These are phyloP conservation scores for Fagus sylvatica DNA, from an alignment of 306 rosid genomes.

Conservation along the genomic window DNA sequence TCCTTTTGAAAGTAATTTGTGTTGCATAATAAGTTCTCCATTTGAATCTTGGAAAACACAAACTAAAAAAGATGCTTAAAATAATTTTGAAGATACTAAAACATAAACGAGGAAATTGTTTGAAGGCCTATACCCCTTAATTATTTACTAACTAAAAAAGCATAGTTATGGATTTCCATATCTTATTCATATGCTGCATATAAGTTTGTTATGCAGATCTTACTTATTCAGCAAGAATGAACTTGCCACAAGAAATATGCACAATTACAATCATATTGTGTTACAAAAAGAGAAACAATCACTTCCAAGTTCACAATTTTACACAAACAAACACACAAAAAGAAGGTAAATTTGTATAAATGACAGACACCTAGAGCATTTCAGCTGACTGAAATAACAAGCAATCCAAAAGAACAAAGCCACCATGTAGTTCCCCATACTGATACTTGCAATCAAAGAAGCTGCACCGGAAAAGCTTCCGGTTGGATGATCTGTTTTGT, in stretches of 20 bases:
- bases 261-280: background rate
- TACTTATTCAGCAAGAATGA: no score
- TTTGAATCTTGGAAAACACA: no score
- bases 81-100: no score
- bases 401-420: background rate
- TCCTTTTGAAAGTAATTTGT: no score
- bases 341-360: background rate
- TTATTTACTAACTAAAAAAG: no score
- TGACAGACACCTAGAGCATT: background rate
- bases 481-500: background rate
- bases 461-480: background rate
- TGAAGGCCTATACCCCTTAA: no score
- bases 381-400: background rate
- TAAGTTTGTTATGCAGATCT: no score
- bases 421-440: background rate
- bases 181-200: no score
- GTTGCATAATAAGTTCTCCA: no score
- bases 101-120: no score
- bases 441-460: background rate
- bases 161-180: no score
- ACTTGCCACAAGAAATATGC: background rate
- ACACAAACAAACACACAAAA: background rate
- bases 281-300: background rate
- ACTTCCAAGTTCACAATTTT: background rate
- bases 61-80: no score